Percentiles rank a stretch among this genome's conserved stretches.
These are phyloP conservation scores for Collybia mongolica DNA, from an alignment of 768 basidiomycete species.

Conservation along the genomic window DNA sequence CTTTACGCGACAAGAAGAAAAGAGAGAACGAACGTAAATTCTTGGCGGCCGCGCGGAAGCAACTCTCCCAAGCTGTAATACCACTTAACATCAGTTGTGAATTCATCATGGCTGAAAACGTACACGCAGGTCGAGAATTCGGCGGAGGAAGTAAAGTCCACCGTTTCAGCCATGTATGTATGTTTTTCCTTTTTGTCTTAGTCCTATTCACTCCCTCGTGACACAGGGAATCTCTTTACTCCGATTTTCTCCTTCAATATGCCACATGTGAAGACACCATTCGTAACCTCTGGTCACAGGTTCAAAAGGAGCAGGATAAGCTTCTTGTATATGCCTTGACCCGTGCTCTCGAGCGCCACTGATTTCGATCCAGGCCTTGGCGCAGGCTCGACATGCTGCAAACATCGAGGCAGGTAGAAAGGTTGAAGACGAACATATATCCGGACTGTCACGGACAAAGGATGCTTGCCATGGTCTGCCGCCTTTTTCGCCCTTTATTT, in stretches of 20 bases:
- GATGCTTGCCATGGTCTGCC: slow-evolving; percentile 16
- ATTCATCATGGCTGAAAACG: not conserved
- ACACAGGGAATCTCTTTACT: slow-evolving; percentile 17
- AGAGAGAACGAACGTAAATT: slow-evolving; percentile 19
- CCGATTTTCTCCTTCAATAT: slow-evolving; percentile 18
- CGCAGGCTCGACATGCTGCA: slow-evolving; percentile 1
- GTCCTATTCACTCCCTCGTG: not conserved
- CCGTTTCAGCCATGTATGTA: slow-evolving; percentile 13
- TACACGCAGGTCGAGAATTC: slow-evolving; percentile 9
- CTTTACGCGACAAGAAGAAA: slow-evolving; percentile 14
- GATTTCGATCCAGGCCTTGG: slow-evolving; percentile 6
- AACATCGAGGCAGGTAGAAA: slow-evolving; percentile 12
- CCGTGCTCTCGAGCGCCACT: not conserved
- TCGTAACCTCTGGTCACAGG: slow-evolving; percentile 17
- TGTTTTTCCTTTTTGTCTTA: not conserved
- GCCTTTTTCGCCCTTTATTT: not conserved
- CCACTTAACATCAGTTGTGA: not conserved
- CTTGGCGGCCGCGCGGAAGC: slow-evolving; percentile 16
- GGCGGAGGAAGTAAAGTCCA: slow-evolving; percentile 12
- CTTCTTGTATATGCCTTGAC: slow-evolving; percentile 10
- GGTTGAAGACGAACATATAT: slow-evolving; percentile 12
- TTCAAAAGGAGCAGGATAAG: slow-evolving; percentile 20
- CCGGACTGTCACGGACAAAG: slow-evolving; percentile 17
- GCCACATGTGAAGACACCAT: slow-evolving; percentile 24
- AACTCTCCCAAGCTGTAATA: slow-evolving; percentile 16